Percentiles rank a stretch among this genome's conserved stretches.
These are phyloP conservation scores for Vitis hybrid DNA, from an alignment of 177 flowering plant genomes.

Conservation along the genomic window DNA sequence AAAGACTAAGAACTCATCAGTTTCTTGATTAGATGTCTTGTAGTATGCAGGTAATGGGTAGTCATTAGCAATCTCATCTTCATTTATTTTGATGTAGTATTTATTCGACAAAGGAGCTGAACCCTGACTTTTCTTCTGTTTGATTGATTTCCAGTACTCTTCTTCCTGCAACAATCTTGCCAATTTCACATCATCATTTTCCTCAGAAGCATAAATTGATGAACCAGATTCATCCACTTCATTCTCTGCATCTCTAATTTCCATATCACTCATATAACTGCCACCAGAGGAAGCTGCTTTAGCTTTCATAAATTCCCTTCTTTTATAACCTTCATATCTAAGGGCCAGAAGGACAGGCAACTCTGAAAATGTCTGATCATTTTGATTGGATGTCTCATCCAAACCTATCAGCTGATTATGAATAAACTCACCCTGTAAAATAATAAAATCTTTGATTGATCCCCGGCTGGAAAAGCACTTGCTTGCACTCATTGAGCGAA, in stretches of 20 bases:
- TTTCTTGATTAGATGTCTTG: conserved; percentile 54
- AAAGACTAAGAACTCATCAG: conserved; percentile 75
- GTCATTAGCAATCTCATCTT: conserved; percentile 92
- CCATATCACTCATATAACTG: conserved; percentile 19
- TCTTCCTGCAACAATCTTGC: conserved; percentile 79
- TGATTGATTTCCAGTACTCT: conserved; percentile 70
- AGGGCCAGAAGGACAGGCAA: conserved; percentile 66
- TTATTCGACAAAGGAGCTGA: conserved; percentile 34
- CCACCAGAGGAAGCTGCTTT: conserved; percentile 20
- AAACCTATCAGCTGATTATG: conserved; percentile 78
- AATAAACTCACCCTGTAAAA: conserved; percentile 76
- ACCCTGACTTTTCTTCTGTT: conserved; percentile 44
- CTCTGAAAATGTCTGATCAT: conserved; percentile 44
- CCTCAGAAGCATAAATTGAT: conserved; percentile 26
- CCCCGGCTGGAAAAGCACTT: conserved; percentile 49
- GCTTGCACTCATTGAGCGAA: conserved; percentile 70
- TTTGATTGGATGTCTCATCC: conserved; percentile 61
- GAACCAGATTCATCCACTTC: conserved; percentile 11
- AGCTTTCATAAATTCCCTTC: conserved; percentile 17
- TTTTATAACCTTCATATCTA: conserved; percentile 53
- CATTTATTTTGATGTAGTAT: conserved; percentile 81
- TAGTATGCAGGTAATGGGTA: conserved; percentile 92
- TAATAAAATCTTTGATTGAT: conserved; percentile 56
- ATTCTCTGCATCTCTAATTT: conserved; percentile 30
- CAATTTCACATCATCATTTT: conserved; percentile 65